Evolutionary conservation across 495 filamentous ascomycete genomes (phyloP).

Genomic region (Endocarpon pusillum): DNA sequence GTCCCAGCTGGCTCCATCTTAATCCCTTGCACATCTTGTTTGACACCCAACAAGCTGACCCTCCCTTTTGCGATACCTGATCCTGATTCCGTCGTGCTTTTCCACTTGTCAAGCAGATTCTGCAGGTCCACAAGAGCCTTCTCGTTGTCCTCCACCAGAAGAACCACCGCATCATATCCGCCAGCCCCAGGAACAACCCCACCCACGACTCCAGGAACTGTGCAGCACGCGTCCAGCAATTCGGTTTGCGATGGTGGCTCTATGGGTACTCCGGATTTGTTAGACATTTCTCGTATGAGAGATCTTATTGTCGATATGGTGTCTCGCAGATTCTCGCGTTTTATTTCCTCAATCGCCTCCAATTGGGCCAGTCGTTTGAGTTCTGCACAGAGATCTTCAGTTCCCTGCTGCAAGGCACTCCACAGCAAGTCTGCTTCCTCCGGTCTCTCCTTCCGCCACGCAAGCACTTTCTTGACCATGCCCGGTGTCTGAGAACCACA

Average conservation of each 20-base stretch:
- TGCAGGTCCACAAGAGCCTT: conserved; percentile 46
- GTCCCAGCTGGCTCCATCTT: too few species aligned
- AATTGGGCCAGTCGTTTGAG: conserved; percentile 29
- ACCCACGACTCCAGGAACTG: conserved; percentile 64
- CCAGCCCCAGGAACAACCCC: conserved; percentile 91
- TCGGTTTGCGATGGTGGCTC: conserved; percentile 76
- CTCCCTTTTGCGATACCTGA: conserved; percentile 44
- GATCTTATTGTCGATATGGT: conserved; percentile 29
- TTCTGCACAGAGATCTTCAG: conserved; percentile 50
- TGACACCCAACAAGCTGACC: conserved; percentile 62
- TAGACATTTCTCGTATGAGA: conserved; percentile 60
- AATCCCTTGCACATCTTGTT: conserved; percentile 77
- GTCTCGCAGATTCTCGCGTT: conserved; percentile 16
- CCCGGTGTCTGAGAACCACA: conserved; percentile 85
- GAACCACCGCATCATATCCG: conserved; percentile 77
- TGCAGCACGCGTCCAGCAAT: conserved; percentile 57
- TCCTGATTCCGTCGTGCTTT: conserved; percentile 30
- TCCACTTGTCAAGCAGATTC: conserved; percentile 46
- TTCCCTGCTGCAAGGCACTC: conserved; percentile 52
- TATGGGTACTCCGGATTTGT: conserved; percentile 60
- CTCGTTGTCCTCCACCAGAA: conserved; percentile 60
- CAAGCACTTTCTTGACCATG: conserved; percentile 83
- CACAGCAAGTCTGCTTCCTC: conserved; percentile 53
- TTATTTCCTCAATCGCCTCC: conserved; percentile 4
- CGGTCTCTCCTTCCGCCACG: conserved; percentile 56